Percentiles rank a stretch among this genome's conserved stretches.
Conservation (phyloP, 2,329 filamentous ascomycete genomes). For the Colletotrichum lini region DNA sequence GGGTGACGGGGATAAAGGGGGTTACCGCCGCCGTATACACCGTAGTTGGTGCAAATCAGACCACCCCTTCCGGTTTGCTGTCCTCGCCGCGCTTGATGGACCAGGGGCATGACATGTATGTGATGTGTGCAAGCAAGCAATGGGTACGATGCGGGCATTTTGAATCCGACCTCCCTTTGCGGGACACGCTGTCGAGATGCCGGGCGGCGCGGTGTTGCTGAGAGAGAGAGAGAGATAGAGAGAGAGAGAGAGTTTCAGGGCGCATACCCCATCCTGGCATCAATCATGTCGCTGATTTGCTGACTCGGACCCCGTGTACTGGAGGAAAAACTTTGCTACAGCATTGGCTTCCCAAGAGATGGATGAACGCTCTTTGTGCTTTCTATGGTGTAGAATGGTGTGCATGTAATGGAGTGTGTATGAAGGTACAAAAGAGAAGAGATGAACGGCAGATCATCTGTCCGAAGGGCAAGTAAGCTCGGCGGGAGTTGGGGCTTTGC, state of each 20-base stretch:
- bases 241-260: background rate
- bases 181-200: background rate
- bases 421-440: background rate
- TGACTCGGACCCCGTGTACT: background rate
- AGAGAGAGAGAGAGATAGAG: too few species aligned
- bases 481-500: background rate
- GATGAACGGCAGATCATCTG: background rate
- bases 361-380: background rate
- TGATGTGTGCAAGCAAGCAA: background rate
- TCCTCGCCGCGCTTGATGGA: background rate
- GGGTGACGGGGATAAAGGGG: too few species aligned
- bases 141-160: background rate
- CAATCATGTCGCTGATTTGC: background rate
- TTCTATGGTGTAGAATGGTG: too few species aligned
- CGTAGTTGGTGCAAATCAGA: constrained; percentile 11
- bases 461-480: background rate
- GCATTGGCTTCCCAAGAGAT: background rate
- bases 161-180: background rate
- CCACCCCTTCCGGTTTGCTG: background rate
- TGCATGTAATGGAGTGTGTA: background rate
- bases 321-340: too few species aligned
- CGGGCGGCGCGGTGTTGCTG: background rate
- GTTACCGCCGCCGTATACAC: background rate
- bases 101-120: background rate
- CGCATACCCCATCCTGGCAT: background rate